Evolutionary conservation across 148 eudicot genomes (phyloP), one percentile per base, ranked within the genome.

Genomic region (Polygonum aviculare): DNA sequence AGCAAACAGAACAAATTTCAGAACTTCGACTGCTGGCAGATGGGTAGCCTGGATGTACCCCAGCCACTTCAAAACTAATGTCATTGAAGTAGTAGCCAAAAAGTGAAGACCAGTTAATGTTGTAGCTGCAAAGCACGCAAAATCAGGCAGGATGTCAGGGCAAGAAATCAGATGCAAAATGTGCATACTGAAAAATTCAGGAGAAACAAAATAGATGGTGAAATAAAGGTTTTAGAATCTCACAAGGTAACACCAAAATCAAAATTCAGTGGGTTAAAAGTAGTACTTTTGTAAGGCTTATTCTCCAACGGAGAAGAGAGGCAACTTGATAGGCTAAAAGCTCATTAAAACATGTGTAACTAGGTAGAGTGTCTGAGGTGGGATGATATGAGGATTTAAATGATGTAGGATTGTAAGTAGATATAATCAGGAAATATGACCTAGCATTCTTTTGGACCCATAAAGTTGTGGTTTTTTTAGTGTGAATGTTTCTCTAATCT

Each of bases 21-120:
- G 19, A 41, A 82, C 52, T 31, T 82, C 82, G 40, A 78, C 63
- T 44, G 77, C 69, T 18, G 85, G 85, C 35, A 82, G 77, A 73
- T 82, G 82, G 38, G 85, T 72, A 39, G 79, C 45, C 35, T 79
- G 85, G n/a, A 82, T 82, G 74, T 79, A 82, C 15, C 85, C 85
- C 63, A 79, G 54, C 77, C 82, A 76, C 52, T 70, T 76, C 62
- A 82, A 81, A 7, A 76, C 55, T 39, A 75, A 35, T 45, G 85
- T 79, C 85, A 82, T 82, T 77, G 79, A 72, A 40, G 79, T 79
- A 36, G 85, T 82, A 36, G 85, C 80, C 55, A 65, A 75, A 74
- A 82, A 82, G 74, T 82, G 85, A 33, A 82, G 74, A 55, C 82
- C 85, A 19, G 85, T 82, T 57, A 82, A 77, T 36, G 82, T 82